phyloP scores from a whole-genome alignment of 2,329 filamentous ascomycete genomes.

The Aspergillaceae sp. region DNA sequence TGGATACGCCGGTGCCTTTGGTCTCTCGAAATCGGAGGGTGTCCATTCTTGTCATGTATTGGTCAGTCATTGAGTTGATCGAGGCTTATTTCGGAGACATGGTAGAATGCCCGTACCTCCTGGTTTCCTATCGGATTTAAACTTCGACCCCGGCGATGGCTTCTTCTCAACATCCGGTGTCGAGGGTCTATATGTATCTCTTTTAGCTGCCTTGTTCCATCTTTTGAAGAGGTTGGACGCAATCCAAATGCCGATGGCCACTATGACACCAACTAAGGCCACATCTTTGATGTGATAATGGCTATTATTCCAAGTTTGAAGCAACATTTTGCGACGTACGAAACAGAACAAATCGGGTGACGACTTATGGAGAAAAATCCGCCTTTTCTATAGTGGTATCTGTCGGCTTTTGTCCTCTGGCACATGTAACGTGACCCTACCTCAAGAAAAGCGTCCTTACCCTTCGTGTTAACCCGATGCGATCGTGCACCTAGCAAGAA shows the following conservation, averaged over 20 bases:
- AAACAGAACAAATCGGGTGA: not conserved
- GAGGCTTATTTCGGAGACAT: not conserved
- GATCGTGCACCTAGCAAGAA: conserved; percentile 3
- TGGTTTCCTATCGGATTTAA: conserved; percentile 31
- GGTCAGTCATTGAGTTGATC: not conserved
- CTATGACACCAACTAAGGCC: conserved; percentile 23
- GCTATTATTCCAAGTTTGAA: not conserved
- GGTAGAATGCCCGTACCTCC: conserved; percentile 35
- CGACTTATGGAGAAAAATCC: not conserved
- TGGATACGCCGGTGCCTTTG: conserved; percentile 53
- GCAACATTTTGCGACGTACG: not conserved
- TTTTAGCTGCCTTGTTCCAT: conserved; percentile 12
- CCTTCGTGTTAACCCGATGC: conserved; percentile 23
- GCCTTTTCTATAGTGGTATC: no score
- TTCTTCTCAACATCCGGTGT: conserved; percentile 42
- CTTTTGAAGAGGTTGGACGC: conserved; percentile 16
- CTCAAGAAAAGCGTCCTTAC: conserved; percentile 6
- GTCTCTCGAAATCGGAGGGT: conserved; percentile 51
- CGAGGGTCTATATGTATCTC: conserved; percentile 9
- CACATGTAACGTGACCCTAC: not conserved
- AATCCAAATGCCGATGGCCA: conserved; percentile 25
- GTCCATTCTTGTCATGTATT: conserved; percentile 42
- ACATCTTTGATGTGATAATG: conserved; percentile 15
- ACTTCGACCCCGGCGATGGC: conserved; percentile 13
- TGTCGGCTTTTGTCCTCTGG: no score